These are phyloP conservation scores for Karstenula rhodostoma DNA, from an alignment of 2,329 filamentous ascomycete genomes.

Conservation along the genomic window DNA sequence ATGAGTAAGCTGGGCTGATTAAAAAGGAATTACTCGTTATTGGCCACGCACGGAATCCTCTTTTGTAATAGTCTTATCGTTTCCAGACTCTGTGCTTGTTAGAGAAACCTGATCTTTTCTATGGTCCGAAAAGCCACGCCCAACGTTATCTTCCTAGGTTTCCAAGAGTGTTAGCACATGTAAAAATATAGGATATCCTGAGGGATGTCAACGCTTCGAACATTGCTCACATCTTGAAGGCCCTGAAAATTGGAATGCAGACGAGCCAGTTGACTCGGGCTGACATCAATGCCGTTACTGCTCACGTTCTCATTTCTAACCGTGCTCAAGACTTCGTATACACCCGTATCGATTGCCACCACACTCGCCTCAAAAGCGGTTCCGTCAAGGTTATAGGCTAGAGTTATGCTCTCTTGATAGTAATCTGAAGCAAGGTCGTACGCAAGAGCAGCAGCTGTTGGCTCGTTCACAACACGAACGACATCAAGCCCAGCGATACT, in stretches of 20 bases:
- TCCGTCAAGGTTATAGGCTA: slow-evolving; percentile 54
- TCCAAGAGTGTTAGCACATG: too few relatives aligned
- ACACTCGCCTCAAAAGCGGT: slow-evolving; percentile 65
- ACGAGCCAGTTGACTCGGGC: background rate
- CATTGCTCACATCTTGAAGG: too few relatives aligned
- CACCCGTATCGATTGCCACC: slow-evolving; percentile 85
- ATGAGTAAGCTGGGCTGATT: background rate
- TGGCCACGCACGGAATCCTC: background rate
- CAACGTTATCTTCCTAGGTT: too few relatives aligned
- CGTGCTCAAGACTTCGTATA: slow-evolving; percentile 69
- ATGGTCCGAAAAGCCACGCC: too few relatives aligned
- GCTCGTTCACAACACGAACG: slow-evolving; percentile 95
- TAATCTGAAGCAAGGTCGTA: slow-evolving; percentile 72
- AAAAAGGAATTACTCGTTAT: background rate
- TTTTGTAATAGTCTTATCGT: background rate
- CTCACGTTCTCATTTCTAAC: background rate
- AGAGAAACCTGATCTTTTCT: too few relatives aligned
- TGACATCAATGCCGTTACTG: background rate
- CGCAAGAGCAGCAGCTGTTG: slow-evolving; percentile 91
- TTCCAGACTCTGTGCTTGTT: too few relatives aligned
- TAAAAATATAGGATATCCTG: too few relatives aligned
- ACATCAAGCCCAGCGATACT: slow-evolving; percentile 91
- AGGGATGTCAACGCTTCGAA: too few relatives aligned
- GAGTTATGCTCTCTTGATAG: slow-evolving; percentile 47
- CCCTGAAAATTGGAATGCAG: too few relatives aligned